A percentile compares a stretch with the other conserved stretches of the same genome.
Evolutionary conservation across 306 rosid genomes (phyloP).

Genomic region (Rubus parviflorus): DNA sequence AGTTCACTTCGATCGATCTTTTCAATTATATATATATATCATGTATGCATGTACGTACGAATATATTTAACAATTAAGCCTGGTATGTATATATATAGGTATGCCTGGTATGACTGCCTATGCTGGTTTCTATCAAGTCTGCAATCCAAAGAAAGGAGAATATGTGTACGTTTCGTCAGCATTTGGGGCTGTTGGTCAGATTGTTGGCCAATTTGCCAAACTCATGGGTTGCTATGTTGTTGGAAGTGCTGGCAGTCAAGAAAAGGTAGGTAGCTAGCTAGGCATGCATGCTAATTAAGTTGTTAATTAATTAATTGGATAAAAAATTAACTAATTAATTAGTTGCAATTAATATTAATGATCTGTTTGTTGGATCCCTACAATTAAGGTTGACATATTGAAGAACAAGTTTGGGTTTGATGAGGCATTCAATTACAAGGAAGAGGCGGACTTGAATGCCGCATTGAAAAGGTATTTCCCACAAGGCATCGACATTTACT

Average conservation of each 20-base stretch:
- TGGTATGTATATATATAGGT: background rate
- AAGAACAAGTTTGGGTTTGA: conserved; percentile 40
- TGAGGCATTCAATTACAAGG: conserved; percentile 42
- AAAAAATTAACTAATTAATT: no score
- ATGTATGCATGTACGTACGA: no score
- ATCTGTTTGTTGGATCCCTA: no score
- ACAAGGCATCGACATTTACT: conserved; percentile 28
- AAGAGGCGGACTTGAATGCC: conserved; percentile 28
- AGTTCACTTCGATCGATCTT: background rate
- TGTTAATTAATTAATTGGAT: no score
- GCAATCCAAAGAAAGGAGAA: conserved; percentile 8
- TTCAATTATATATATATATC: background rate
- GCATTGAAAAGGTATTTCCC: conserved; percentile 37
- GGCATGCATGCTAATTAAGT: no score
- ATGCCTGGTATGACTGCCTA: conserved; percentile 20
- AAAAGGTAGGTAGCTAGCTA: no score
- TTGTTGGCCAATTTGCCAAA: conserved; percentile 18
- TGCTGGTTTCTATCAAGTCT: background rate
- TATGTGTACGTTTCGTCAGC: conserved; percentile 8
- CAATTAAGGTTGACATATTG: conserved; percentile 32
- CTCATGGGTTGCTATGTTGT: conserved; percentile 18
- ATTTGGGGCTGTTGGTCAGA: conserved; percentile 12
- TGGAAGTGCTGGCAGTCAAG: conserved; percentile 21
- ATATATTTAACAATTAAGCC: no score
- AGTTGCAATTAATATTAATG: no score